Base-by-base conservation (phyloP, 1,139 yeast genomes). In the Hansenula anomala region DNA sequence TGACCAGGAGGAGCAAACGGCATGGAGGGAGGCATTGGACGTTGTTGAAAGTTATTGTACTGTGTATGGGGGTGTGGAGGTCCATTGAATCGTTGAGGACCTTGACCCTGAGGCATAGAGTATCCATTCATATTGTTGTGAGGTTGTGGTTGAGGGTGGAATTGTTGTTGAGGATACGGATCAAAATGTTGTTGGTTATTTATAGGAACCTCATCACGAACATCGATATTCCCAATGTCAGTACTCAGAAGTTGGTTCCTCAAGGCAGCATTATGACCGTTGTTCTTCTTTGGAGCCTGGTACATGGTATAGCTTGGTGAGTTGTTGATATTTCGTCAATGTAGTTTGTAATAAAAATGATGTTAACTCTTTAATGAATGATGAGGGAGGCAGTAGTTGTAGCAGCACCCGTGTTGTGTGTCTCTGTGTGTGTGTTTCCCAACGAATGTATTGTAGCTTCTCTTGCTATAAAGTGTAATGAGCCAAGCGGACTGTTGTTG, bases 161-260 rank as follows among this genome's bases (percentile, higher is more conserved):
- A 18, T 2, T 9, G 32, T 19, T 14, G 24, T 30, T 22, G 32
- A 16, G 30, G 17, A 10, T 16, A 16, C 4, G 12, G 25, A 14
- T 9, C 16, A 8, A 16, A 22, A 25, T 33, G n/a, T n/a, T 9
- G n/a, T n/a, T 19, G 29, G 3, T 6, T 44, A 34, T 47, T 50
- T 8, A 56, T 48, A 8, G 65, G 68, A 1, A 55, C 52, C 43
- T 70, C 74, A 20, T 66, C 49, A 10, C 62, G 45, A 12, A 71
- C 56, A 40, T 69, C 73, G 22, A 71, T 69, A 43, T 52, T 57
- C 1, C 73, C 75, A 7, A 64, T 49, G 23, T 64, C 65, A 35
- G 49, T 55, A 29, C 57, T 59, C 28, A 69, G 44, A 20, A 66
- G 54, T 41, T 63, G 61, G 38, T 54, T 62, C 42, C 69, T 47